Percentiles rank a stretch among this genome's conserved stretches.
These are phyloP conservation scores for Curvularia verruculosa DNA, from an alignment of 2,329 filamentous ascomycete species.

Conservation along the genomic window DNA sequence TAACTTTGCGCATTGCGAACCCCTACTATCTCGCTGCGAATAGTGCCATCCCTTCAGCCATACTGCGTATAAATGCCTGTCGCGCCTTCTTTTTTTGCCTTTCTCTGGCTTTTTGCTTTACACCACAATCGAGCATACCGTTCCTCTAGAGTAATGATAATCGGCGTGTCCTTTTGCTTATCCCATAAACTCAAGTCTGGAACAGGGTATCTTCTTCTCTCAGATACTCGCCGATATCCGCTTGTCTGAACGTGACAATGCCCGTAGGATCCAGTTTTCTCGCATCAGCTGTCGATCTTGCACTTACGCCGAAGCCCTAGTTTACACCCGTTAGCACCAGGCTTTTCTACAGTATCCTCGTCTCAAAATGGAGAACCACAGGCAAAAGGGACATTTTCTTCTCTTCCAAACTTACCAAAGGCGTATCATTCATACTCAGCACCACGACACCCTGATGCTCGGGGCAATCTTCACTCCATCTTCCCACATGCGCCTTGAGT, in stretches of 20 bases:
- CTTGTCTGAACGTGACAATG: slow-evolving; percentile 87
- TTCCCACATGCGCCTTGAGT: slow-evolving; percentile 79
- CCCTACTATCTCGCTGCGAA: neutral
- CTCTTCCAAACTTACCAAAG: slow-evolving; percentile 57
- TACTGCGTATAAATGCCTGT: neutral
- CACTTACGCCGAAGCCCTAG: slow-evolving; percentile 91
- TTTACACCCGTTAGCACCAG: slow-evolving; percentile 10
- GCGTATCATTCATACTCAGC: slow-evolving; percentile 88
- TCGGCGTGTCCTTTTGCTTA: neutral
- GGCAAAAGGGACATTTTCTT: neutral
- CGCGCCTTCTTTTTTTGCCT: neutral
- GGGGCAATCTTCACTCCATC: slow-evolving; percentile 89
- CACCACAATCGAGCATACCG: neutral
- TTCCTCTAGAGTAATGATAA: slow-evolving; percentile 5
- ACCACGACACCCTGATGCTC: slow-evolving; percentile 93
- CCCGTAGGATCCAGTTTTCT: slow-evolving; percentile 87
- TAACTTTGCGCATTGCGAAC: neutral
- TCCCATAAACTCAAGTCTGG: slow-evolving; percentile 53
- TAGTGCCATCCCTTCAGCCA: neutral
- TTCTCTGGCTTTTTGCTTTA: neutral
- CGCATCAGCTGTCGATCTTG: slow-evolving; percentile 83
- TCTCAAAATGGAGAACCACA: neutral
- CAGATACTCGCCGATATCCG: slow-evolving; percentile 93
- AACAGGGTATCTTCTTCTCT: slow-evolving; percentile 76
- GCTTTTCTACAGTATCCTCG: too few relatives aligned